Conservation (phyloP, 2,329 filamentous ascomycete species). For the Cercospora citrullina region DNA sequence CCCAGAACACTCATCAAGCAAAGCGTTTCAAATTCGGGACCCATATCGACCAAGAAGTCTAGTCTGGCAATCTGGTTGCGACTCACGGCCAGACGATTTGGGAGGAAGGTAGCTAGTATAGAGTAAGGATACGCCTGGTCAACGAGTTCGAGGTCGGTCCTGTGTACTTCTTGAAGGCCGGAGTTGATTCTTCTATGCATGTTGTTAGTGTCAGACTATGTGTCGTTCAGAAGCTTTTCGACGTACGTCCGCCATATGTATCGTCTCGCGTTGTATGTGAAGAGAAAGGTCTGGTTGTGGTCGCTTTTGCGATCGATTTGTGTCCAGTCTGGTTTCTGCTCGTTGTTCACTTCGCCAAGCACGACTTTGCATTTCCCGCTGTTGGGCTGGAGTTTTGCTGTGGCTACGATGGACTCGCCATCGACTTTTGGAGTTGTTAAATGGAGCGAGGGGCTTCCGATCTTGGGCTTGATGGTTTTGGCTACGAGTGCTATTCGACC, state of each 20-base stretch:
- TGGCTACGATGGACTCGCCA: conserved; percentile 1
- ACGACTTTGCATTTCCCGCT: conserved; percentile 7
- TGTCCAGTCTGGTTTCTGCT: not conserved
- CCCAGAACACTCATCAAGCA: conserved; percentile 1
- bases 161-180: not conserved
- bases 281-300: not conserved
- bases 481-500: conserved; percentile 4
- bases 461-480: not conserved
- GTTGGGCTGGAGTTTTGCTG: not conserved
- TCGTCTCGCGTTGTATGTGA: not conserved
- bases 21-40: not conserved
- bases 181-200: not conserved
- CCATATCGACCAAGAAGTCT: conserved; percentile 7
- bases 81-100: not conserved
- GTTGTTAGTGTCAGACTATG: not conserved
- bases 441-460: not conserved
- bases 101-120: not conserved
- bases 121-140: not conserved
- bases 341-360: not conserved
- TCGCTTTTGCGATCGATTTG: not conserved
- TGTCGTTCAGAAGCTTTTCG: too few species aligned
- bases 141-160: conserved; percentile 8
- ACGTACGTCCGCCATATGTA: not conserved
- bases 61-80: not conserved
- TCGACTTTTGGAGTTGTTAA: conserved; percentile 13